These are phyloP conservation scores for Chlamydomonas sp. DNA, from an alignment of 139 green algal species.

Conservation along the genomic window DNA sequence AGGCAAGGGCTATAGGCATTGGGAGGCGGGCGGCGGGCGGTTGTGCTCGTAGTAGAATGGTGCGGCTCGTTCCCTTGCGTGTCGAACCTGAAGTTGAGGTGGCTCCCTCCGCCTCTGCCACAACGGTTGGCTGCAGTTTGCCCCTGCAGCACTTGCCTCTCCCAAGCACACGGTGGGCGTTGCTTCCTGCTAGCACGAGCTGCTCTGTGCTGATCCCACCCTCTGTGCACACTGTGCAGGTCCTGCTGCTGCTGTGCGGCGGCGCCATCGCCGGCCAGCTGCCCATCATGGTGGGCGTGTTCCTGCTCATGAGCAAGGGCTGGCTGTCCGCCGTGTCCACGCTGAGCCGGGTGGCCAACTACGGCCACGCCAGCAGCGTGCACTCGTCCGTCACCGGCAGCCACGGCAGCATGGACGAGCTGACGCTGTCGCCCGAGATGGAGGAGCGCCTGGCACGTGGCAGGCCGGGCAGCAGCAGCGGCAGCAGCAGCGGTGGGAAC, in stretches of 20 bases:
- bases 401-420: background rate
- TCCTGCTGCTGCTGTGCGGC: slow-evolving; percentile 68
- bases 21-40: background rate
- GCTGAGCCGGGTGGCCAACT: slow-evolving; percentile 7
- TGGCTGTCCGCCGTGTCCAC: slow-evolving; percentile 50
- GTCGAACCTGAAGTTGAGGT: background rate
- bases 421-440: background rate
- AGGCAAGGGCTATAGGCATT: background rate
- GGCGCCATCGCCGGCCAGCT: slow-evolving; percentile 76
- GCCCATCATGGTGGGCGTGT: slow-evolving; percentile 78
- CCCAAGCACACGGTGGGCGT: background rate
- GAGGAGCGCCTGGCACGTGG: background rate
- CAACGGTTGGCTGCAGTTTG: background rate
- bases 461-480: background rate
- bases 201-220: background rate
- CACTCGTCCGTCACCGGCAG: background rate
- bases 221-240: slow-evolving; percentile 39
- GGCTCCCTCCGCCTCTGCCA: no score
- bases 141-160: background rate
- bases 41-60: background rate
- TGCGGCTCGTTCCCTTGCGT: background rate
- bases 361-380: slow-evolving; percentile 28
- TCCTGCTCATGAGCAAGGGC: slow-evolving; percentile 72
- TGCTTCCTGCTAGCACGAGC: background rate
- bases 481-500: background rate